These are phyloP conservation scores for Leccinum variicolor DNA, from an alignment of 768 basidiomycete species.

Conservation along the genomic window DNA sequence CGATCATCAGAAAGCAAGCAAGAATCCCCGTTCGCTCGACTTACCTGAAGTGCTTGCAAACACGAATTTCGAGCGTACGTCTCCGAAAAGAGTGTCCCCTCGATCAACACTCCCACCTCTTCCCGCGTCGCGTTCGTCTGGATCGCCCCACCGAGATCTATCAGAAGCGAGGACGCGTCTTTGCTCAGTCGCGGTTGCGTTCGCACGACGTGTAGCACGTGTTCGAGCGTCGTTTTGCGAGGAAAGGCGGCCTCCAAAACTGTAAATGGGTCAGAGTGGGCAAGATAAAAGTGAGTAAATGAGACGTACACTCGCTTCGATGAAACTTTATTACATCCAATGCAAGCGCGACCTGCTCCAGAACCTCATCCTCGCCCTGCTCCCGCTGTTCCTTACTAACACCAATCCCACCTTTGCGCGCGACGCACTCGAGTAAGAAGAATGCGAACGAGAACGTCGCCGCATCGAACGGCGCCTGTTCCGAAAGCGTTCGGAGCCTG, in stretches of 20 bases:
- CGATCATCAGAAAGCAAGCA: not conserved
- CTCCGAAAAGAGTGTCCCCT: constrained; percentile 80
- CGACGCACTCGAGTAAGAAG: constrained; percentile 69
- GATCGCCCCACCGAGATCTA: constrained; percentile 80
- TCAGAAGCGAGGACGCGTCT: constrained; percentile 74
- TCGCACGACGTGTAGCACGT: constrained; percentile 69
- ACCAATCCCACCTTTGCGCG: constrained; percentile 65
- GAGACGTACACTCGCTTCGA: constrained; percentile 26
- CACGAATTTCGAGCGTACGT: constrained; percentile 84
- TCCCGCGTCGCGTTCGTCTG: constrained; percentile 54
- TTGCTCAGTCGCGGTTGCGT: constrained; percentile 80
- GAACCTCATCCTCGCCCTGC: constrained; percentile 50
- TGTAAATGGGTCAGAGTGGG: constrained; percentile 26
- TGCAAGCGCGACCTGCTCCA: constrained; percentile 77
- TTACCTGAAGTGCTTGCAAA: constrained; percentile 85
- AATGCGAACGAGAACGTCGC: constrained; percentile 82
- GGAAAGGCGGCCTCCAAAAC: constrained; percentile 75
- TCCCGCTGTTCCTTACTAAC: constrained; percentile 20
- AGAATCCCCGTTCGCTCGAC: constrained; percentile 4
- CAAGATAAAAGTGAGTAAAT: constrained; percentile 2
- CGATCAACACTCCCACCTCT: constrained; percentile 66
- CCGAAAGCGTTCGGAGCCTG: constrained; percentile 74
- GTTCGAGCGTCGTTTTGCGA: constrained; percentile 61
- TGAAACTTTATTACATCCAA: constrained; percentile 40
- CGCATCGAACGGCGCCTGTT: constrained; percentile 78